Evolutionary conservation across 208 protist genomes (phyloP).

Genomic region (Leishmania martiniquensis): DNA sequence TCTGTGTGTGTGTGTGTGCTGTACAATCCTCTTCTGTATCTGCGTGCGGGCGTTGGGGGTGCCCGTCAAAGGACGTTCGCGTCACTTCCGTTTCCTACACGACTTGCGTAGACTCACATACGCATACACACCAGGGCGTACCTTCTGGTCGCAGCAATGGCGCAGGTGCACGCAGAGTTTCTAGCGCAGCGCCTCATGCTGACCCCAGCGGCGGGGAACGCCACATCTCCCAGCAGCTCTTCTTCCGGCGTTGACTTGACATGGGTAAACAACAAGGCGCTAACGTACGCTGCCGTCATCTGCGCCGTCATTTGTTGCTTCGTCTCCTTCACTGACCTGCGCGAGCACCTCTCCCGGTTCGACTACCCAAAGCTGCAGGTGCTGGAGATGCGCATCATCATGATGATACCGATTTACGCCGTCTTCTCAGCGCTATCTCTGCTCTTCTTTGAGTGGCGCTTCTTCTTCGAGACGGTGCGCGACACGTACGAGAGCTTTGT

Average conservation of each 20-base stretch:
- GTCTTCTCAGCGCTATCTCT: slow-evolving; percentile 75
- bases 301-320: slow-evolving; percentile 60
- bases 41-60: not conserved
- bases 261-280: slow-evolving; percentile 47
- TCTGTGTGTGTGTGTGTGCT: no score
- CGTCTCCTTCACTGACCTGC: slow-evolving; percentile 64
- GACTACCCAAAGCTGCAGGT: slow-evolving; percentile 84
- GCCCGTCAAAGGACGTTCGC: not conserved
- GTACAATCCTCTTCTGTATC: not conserved
- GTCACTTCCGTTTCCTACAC: not conserved
- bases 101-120: no score
- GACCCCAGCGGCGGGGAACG: slow-evolving; percentile 1
- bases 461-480: slow-evolving; percentile 81
- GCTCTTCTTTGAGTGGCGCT: slow-evolving; percentile 53
- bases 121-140: not conserved
- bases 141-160: not conserved
- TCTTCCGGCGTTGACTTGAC: slow-evolving; percentile 55
- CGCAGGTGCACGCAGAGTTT: slow-evolving; percentile 1
- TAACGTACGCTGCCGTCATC: slow-evolving; percentile 55
- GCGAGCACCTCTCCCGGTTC: slow-evolving; percentile 72
- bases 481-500: slow-evolving; percentile 93
- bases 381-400: slow-evolving; percentile 83
- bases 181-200: slow-evolving; percentile 22
- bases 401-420: slow-evolving; percentile 90
- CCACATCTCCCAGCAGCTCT: not conserved